Conservation (phyloP, 805 yeast genomes). For the Ogataea haglerorum region DNA sequence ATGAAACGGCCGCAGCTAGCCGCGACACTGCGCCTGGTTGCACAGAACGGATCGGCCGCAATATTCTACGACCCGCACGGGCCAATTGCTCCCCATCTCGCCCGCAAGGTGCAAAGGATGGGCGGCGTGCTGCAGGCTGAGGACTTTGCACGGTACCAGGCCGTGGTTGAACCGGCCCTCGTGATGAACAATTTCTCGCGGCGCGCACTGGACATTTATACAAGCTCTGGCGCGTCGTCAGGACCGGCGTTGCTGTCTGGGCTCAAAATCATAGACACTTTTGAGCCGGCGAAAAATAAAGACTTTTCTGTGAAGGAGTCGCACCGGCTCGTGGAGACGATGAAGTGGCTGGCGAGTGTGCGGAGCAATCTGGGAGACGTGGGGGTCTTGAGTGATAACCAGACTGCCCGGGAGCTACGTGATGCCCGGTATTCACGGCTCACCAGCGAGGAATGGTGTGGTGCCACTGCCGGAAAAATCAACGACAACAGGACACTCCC, state of each 20-base stretch:
- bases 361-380: conserved; percentile 82
- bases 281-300: conserved; percentile 23
- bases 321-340: conserved; percentile 74
- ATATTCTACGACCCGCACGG: conserved; percentile 84
- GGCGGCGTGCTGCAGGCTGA: conserved; percentile 66
- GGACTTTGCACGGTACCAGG: conserved; percentile 68
- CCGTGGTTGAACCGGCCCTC: conserved; percentile 45
- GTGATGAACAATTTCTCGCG: conserved; percentile 33
- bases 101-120: conserved; percentile 41
- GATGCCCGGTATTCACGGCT: conserved; percentile 40
- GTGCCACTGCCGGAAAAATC: conserved; percentile 46
- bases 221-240: conserved; percentile 71
- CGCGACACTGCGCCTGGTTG: conserved; percentile 62
- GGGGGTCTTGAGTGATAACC: conserved; percentile 26
- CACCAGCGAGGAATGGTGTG: conserved; percentile 55
- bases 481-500: conserved; percentile 54
- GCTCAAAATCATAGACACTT: conserved; percentile 54
- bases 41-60: conserved; percentile 71
- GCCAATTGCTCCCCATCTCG: conserved; percentile 62
- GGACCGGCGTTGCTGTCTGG: conserved; percentile 84
- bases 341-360: conserved; percentile 92
- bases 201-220: conserved; percentile 37
- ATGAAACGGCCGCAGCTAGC: conserved; percentile 63
- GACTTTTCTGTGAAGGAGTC: conserved; percentile 49
- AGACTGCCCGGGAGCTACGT: conserved; percentile 30